Evolutionary conservation across 108 stramenopile genomes (phyloP).

Genomic region (Cyclotella atomus): DNA sequence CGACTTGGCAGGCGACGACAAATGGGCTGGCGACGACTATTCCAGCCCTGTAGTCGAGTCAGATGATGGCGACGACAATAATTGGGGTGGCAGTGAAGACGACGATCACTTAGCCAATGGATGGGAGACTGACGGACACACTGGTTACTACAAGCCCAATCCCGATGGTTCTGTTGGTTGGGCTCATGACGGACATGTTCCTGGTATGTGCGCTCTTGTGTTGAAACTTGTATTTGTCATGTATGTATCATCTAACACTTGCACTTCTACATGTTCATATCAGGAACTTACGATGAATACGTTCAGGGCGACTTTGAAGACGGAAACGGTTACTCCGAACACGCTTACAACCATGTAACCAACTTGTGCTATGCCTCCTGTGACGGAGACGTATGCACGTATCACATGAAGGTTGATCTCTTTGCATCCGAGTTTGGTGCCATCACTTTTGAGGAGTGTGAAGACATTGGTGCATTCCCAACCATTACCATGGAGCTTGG

Average conservation of each 20-base stretch:
- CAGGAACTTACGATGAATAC: background rate
- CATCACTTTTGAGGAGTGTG: conserved; percentile 79
- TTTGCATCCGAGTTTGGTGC: conserved; percentile 66
- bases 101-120: background rate
- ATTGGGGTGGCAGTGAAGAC: background rate
- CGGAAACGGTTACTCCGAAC: background rate
- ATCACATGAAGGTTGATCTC: conserved; percentile 37
- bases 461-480: conserved; percentile 61
- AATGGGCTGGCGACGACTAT: background rate
- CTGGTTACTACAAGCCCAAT: background rate
- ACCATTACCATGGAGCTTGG: conserved; percentile 77
- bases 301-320: background rate
- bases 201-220: no score
- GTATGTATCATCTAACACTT: no score
- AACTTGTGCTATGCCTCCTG: conserved; percentile 29
- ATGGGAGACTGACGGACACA: background rate
- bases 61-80: background rate
- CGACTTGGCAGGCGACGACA: background rate
- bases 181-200: background rate
- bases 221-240: no score
- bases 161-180: conserved; percentile 4
- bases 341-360: conserved; percentile 12
- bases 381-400: conserved; percentile 28
- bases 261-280: no score
- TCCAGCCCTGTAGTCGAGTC: background rate